These are phyloP conservation scores for Fusarium graminum DNA, from an alignment of 2,329 filamentous ascomycete genomes.

Conservation along the genomic window DNA sequence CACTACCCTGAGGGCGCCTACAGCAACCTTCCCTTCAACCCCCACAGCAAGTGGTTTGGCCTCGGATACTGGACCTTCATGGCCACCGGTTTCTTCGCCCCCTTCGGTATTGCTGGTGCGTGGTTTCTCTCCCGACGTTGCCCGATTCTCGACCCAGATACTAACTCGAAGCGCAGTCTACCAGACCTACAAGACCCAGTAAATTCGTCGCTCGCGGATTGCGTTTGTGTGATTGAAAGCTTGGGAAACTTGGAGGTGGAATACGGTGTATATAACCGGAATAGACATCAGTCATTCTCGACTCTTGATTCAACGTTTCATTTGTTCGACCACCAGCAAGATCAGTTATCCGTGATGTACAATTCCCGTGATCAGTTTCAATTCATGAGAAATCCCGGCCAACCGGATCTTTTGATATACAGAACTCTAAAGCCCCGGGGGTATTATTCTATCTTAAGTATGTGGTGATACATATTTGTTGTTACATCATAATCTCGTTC, in stretches of 20 bases:
- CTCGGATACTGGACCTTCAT: constrained; percentile 84
- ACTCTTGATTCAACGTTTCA: constrained; percentile 46
- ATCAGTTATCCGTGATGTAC: constrained; percentile 13
- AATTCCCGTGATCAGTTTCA: constrained; percentile 2
- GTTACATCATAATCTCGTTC: constrained; percentile 49
- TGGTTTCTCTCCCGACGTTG: constrained; percentile 48
- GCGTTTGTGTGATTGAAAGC: constrained; percentile 38
- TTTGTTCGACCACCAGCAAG: constrained; percentile 38
- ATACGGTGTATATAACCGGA: constrained; percentile 52
- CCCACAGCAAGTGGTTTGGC: constrained; percentile 86
- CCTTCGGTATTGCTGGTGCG: constrained; percentile 74
- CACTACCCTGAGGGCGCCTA: constrained; percentile 98
- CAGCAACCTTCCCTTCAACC: constrained; percentile 97
- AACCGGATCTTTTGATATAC: constrained; percentile 18
- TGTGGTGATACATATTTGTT: constrained; percentile 45
- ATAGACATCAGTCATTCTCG: constrained; percentile 53
- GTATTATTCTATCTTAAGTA: constrained; percentile 45
- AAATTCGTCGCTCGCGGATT: constrained; percentile 43
- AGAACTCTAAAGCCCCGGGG: constrained; percentile 37
- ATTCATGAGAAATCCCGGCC: background rate
- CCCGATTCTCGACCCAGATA: constrained; percentile 24
- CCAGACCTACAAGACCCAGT: constrained; percentile 59
- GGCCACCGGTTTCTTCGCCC: constrained; percentile 68
- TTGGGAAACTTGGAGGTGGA: constrained; percentile 44
- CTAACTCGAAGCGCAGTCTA: constrained; percentile 58